phyloP scores from a whole-genome alignment of 371 early-diverging fungal species.

The Synchytrium microbalum region DNA sequence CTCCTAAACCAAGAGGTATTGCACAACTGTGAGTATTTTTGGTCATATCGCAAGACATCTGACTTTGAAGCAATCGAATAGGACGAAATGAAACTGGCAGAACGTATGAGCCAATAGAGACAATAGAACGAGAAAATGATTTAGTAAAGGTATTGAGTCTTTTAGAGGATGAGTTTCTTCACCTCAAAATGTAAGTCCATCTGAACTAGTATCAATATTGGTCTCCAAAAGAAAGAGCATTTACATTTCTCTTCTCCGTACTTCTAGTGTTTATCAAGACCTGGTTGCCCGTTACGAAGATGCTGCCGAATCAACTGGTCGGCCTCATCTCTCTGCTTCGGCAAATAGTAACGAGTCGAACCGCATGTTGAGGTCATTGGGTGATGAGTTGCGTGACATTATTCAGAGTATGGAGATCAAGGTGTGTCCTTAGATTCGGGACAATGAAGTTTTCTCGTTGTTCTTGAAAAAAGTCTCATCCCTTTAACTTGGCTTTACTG shows the following conservation, averaged over 20 bases:
- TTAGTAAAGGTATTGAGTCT: constrained; percentile 19
- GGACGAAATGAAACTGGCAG: not conserved
- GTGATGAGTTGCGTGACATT: constrained; percentile 32
- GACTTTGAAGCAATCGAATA: not conserved
- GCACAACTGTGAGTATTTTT: no score
- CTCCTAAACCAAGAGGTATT: no score
- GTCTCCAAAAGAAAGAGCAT: no score
- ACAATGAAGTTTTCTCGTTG: not conserved
- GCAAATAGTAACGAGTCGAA: not conserved
- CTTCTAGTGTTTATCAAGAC: constrained; percentile 29
- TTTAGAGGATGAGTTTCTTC: constrained; percentile 28
- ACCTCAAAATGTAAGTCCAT: constrained; percentile 20
- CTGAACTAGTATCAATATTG: no score
- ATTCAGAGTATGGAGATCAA: constrained; percentile 40
- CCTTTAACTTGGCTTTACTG: not conserved
- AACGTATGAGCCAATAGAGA: no score
- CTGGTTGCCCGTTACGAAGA: constrained; percentile 37
- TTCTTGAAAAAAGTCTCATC: not conserved
- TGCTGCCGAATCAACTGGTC: constrained; percentile 18
- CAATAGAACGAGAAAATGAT: not conserved
- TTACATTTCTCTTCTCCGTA: no score
- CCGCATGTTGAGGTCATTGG: constrained; percentile 22
- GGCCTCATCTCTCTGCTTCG: constrained; percentile 4
- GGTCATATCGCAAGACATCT: no score
- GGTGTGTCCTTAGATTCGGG: constrained; percentile 9